phyloP scores from a whole-genome alignment of 1,139 yeast species.

The Candida labiduridarum region DNA sequence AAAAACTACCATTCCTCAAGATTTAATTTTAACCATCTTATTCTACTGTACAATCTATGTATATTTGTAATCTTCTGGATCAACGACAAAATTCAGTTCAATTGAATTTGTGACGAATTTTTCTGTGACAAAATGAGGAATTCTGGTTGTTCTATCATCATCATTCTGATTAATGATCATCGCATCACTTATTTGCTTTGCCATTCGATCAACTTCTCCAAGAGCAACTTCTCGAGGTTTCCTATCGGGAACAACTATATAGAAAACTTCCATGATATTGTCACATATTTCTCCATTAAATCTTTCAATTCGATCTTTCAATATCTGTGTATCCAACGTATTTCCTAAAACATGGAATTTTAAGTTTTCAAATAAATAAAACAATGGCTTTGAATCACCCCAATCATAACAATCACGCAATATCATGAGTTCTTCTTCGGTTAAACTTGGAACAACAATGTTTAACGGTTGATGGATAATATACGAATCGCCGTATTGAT shows the following conservation, averaged over 20 bases:
- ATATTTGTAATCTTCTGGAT: constrained; percentile 42
- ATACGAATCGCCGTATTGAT: constrained; percentile 59
- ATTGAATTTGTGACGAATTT: constrained; percentile 48
- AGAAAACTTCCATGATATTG: constrained; percentile 23
- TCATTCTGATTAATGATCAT: constrained; percentile 18
- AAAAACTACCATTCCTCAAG: too few species aligned
- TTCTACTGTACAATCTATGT: not conserved
- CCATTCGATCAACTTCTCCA: constrained; percentile 17
- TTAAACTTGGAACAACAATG: constrained; percentile 10
- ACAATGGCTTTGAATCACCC: constrained; percentile 18
- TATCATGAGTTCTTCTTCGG: constrained; percentile 4
- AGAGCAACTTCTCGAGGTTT: constrained; percentile 9
- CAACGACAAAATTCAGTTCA: constrained; percentile 40
- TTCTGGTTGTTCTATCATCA: constrained; percentile 19
- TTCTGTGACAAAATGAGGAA: constrained; percentile 52
- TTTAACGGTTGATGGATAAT: constrained; percentile 23
- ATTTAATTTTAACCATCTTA: too few species aligned
- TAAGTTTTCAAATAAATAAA: constrained; percentile 25
- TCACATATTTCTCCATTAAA: constrained; percentile 33
- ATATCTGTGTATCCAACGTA: constrained; percentile 8
- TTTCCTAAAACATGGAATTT: constrained; percentile 26
- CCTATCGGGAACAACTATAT: constrained; percentile 22
- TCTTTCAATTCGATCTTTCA: constrained; percentile 27
- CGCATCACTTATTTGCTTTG: constrained; percentile 23
- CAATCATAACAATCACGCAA: constrained; percentile 15